phyloP scores from a whole-genome alignment of 164 flowering plant genomes.

The Magnolia officinalis region DNA sequence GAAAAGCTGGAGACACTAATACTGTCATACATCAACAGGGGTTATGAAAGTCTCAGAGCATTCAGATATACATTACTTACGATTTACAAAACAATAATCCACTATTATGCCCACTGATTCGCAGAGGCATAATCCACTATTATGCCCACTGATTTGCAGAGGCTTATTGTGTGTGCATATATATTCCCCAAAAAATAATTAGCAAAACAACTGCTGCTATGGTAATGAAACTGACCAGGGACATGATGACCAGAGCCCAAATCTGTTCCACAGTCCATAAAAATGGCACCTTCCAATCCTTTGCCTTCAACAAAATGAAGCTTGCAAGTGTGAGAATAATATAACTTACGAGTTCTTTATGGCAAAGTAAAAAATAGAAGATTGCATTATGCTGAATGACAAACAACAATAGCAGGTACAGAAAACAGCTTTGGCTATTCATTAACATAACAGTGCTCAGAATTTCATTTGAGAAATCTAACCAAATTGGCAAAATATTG shows the following conservation, averaged over 20 bases:
- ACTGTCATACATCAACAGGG: too few species aligned
- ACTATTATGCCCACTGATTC: too few species aligned
- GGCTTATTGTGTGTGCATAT: neutral
- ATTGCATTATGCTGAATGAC: neutral
- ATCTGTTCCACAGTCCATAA: constrained; percentile 86
- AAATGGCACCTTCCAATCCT: constrained; percentile 71
- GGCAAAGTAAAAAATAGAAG: neutral
- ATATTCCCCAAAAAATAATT: neutral
- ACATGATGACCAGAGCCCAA: constrained; percentile 78
- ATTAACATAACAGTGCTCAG: neutral
- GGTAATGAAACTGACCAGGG: constrained; percentile 54
- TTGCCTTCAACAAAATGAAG: constrained; percentile 22
- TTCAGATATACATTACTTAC: too few species aligned
- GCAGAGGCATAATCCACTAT: too few species aligned
- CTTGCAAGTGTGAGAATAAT: neutral
- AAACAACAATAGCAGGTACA: too few species aligned
- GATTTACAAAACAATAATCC: too few species aligned
- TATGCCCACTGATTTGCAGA: too few species aligned
- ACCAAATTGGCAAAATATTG: too few species aligned
- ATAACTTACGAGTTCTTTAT: neutral
- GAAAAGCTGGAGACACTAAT: too few species aligned
- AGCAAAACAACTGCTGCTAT: neutral
- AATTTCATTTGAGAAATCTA: too few species aligned
- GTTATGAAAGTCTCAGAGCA: too few species aligned
- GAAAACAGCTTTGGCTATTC: neutral